Evolutionary conservation across 2,329 filamentous ascomycete genomes (phyloP).

Genomic region (Sporothrix protearum): DNA sequence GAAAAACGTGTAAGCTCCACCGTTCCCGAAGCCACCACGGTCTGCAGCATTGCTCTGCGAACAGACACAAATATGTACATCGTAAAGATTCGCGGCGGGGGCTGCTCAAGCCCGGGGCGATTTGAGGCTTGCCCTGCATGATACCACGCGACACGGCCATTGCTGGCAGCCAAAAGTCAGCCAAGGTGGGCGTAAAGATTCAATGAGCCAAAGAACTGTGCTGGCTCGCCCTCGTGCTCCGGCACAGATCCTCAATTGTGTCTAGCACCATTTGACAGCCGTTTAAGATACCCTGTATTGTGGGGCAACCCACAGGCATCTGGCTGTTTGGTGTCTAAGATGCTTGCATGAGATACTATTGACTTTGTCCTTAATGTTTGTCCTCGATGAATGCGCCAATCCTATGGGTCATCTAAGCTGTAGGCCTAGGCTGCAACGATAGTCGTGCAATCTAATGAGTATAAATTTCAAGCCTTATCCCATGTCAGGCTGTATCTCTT

Average conservation of each 20-base stretch:
- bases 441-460: too few relatives aligned
- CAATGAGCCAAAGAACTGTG: slow-evolving; percentile 13
- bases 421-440: too few relatives aligned
- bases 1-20: neutral
- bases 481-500: too few relatives aligned
- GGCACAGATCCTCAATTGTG: slow-evolving; percentile 14
- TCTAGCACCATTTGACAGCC: neutral
- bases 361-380: neutral
- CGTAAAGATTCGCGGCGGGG: neutral
- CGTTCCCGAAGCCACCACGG: neutral
- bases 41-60: neutral
- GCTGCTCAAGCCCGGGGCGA: neutral
- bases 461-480: too few relatives aligned
- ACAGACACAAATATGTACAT: too few relatives aligned
- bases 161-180: neutral
- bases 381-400: neutral
- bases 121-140: neutral
- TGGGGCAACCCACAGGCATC: neutral
- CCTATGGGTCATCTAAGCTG: too few relatives aligned
- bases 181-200: neutral
- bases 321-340: neutral
- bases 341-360: neutral
- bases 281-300: neutral
- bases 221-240: slow-evolving; percentile 19
- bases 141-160: slow-evolving; percentile 9